Base-by-base conservation (phyloP, 2,329 filamentous ascomycete genomes). In the Hypoxylon sp. region DNA sequence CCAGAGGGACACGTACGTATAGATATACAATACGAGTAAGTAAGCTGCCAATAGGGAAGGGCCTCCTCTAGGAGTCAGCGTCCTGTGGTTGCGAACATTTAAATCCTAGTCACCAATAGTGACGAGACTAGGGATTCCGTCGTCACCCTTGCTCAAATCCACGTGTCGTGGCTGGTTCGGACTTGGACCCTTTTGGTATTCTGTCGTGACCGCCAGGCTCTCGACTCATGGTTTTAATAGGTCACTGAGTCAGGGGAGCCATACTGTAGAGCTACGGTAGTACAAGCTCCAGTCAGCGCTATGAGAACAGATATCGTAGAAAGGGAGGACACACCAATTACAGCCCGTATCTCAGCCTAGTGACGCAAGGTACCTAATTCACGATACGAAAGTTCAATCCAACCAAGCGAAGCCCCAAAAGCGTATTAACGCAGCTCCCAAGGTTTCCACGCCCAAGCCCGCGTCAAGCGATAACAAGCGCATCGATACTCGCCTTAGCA, bases 401-500 rank as follows among this genome's bases (percentile, higher is more conserved):
- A 37, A 13, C 10, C 1, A 33, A 33, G 31, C 31, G 31, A 7
- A 1, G 31, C 31, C 31, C 10, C 31, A 33, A 11, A 33, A 33
- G 10, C 31, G 7, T 1, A 8, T 33, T 6, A 33, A 8, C 7
- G 10, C 31, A n/a, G n/a, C n/a, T n/a, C n/a, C n/a, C n/a, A n/a
- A n/a, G n/a, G n/a, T n/a, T n/a, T n/a, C n/a, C n/a, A n/a, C n/a
- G n/a, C n/a, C n/a, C n/a, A n/a, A n/a, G n/a, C n/a, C 11, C 13
- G 13, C 3, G 49, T 80, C 73, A 88, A 17, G 85, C 80, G 77
- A 90, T 89, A 11, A 87, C 80, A 25, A 90, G 77, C 30, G 82
- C 82, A 31, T 88, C 85, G 57, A 90, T 81, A 1, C 87, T 85
- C 49, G 81, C 73, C 66, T 85, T 84, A 4, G 88, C 88, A 33